phyloP scores from a whole-genome alignment of 768 basidiomycete genomes.

The Amanita rubescens region DNA sequence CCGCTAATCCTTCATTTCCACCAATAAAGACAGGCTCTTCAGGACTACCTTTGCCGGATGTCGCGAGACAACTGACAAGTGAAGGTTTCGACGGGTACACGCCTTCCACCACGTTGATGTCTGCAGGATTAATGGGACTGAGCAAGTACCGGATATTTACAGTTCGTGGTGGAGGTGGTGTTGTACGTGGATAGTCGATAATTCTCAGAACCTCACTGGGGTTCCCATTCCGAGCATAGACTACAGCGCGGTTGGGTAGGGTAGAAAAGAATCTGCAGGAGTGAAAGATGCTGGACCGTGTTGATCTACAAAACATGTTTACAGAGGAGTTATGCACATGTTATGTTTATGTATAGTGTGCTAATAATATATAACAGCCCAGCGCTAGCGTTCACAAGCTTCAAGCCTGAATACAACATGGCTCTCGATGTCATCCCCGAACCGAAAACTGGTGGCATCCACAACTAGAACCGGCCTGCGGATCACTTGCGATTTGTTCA shows the following conservation, averaged over 20 bases:
- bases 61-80: conserved; percentile 26
- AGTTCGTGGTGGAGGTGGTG: conserved; percentile 46
- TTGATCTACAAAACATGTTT: too few species aligned
- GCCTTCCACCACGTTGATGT: conserved; percentile 75
- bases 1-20: conserved; percentile 74
- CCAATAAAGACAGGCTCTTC: conserved; percentile 45
- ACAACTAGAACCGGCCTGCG: background rate
- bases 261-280: background rate
- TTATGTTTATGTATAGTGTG: too few species aligned
- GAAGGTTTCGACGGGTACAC: conserved; percentile 67
- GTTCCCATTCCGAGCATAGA: conserved; percentile 54
- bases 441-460: background rate
- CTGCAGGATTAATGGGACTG: conserved; percentile 76
- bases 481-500: background rate
- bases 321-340: too few species aligned
- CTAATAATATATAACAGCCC: too few species aligned
- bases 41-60: conserved; percentile 23
- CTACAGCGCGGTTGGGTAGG: conserved; percentile 43
- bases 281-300: background rate
- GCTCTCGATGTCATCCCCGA: background rate
- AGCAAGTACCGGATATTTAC: conserved; percentile 62
- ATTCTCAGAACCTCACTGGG: conserved; percentile 53
- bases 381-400: too few species aligned
- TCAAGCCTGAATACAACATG: background rate
- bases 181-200: conserved; percentile 42